Percentiles rank a stretch among this genome's conserved stretches.
Evolutionary conservation across 345 rosid species (phyloP).

Genomic region (Excoecaria agallocha): DNA sequence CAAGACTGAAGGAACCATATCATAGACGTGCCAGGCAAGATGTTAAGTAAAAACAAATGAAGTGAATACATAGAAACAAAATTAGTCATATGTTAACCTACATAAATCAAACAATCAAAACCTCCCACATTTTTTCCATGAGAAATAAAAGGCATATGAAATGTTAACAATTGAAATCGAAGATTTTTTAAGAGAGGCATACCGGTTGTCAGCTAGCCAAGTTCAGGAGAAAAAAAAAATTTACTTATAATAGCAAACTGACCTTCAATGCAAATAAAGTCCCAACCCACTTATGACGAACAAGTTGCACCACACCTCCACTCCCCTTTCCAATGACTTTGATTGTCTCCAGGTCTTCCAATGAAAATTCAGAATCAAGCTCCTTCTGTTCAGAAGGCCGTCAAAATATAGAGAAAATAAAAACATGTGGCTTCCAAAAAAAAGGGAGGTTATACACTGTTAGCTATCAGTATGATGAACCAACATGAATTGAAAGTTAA

Average conservation of each 20-base stretch:
- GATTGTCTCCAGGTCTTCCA: constrained; percentile 80
- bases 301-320: constrained; percentile 90
- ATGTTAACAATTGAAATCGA: background rate
- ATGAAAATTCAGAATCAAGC: constrained; percentile 73
- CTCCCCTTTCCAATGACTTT: constrained; percentile 91
- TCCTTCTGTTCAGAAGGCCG: constrained; percentile 70
- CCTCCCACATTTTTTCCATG: background rate
- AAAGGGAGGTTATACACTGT: no score
- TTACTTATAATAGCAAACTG: background rate
- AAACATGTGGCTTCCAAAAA: background rate
- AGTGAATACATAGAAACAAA: background rate
- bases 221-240: background rate
- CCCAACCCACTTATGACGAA: constrained; percentile 93
- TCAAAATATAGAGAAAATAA: constrained; percentile 18
- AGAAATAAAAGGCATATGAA: background rate
- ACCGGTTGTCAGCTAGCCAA: background rate
- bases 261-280: constrained; percentile 95
- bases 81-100: background rate
- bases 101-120: background rate
- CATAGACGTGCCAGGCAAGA: background rate
- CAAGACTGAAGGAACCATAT: background rate
- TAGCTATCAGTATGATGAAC: no score
- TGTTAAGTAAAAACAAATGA: background rate
- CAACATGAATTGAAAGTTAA: no score
- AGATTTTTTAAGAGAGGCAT: background rate